These are phyloP conservation scores for Elongisporangium senticosum DNA, from an alignment of 352 stramenopile species.

Conservation along the genomic window DNA sequence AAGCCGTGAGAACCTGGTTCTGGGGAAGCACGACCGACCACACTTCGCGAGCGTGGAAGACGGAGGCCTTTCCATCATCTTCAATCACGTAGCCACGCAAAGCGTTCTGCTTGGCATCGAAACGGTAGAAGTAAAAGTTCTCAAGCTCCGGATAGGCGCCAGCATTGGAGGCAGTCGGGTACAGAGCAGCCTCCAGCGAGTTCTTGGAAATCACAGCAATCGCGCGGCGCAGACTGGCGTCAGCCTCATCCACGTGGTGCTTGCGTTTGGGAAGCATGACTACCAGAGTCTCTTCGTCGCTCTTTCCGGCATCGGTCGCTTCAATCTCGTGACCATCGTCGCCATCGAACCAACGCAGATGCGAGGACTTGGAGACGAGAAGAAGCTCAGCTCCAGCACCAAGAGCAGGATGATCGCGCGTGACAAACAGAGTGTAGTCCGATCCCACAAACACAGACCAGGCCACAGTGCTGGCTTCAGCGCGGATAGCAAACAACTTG, in stretches of 20 bases:
- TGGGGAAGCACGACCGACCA: constrained; percentile 68
- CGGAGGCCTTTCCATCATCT: constrained; percentile 3
- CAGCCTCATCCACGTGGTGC: constrained; percentile 54
- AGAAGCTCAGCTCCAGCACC: constrained; percentile 67
- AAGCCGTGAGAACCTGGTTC: constrained; percentile 49
- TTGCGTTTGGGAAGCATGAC: constrained; percentile 75
- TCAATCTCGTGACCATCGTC: constrained; percentile 55
- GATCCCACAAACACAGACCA: constrained; percentile 67
- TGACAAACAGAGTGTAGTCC: constrained; percentile 73
- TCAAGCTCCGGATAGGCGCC: constrained; percentile 47
- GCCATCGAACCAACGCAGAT: constrained; percentile 68
- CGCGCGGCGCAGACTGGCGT: constrained; percentile 40
- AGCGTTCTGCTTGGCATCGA: constrained; percentile 31
- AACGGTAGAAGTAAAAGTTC: constrained; percentile 82
- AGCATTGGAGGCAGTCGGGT: constrained; percentile 34
- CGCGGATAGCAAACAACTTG: constrained; percentile 77
- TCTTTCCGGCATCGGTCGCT: constrained; percentile 12
- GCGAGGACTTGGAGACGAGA: constrained; percentile 50
- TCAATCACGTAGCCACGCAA: constrained; percentile 61
- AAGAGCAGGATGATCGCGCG: constrained; percentile 68
- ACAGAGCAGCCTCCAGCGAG: constrained; percentile 51
- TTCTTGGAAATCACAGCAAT: constrained; percentile 52
- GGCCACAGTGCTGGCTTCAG: constrained; percentile 60
- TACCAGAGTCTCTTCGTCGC: constrained; percentile 32
- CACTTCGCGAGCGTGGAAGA: constrained; percentile 43